Base-by-base conservation (phyloP, 1,139 yeast genomes). In the Scheffersomyces titani region DNA sequence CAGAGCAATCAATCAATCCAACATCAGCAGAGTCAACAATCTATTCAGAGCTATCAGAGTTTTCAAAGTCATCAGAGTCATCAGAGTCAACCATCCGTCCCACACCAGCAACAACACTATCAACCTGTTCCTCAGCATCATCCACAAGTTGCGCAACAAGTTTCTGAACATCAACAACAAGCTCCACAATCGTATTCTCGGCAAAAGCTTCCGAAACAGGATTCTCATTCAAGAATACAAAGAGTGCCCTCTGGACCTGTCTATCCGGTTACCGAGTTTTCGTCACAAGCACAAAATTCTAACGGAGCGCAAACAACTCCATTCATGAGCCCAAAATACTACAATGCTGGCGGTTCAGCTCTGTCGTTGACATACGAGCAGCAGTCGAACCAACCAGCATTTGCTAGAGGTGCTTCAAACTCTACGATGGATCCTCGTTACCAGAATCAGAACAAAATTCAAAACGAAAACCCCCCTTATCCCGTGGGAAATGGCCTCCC, bases 91-190 rank as follows among this genome's bases (percentile, higher is more conserved):
- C 57, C 20, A 5, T 30, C 19, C 16, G 53, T 21, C 40, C 55
- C 56, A 24, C 54, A 24, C 16, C 56, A 16, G 4, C 36, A 18
- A 11, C 63, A 55, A 53, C 55, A 30, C 16, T 54, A 55, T 6
- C 56, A 46, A 16, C 40, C 13, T 30, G 13, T 30, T 30, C 40
- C 40, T 30, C 40, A 30, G 11, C 40, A 30, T 30, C 16, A 30
- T 30, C 40, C 9, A 30, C 40, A 9, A 30, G 13, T 9, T 11
- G 16, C 40, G 13, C 40, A 30, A 9, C 40, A 30, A 11, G 40
- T 30, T 30, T 11, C 49, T 19, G 16, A 18, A 16, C 49, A 46
- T 3, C 49, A 46, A 46, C 49, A 46, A 19, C 24, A 5, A 46
- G 49, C 16, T 30, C 40, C 40, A 30, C 9, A 30, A 30, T 16